phyloP scores from a whole-genome alignment of 1,284 basidiomycete species.

The Puccinia coronata region DNA sequence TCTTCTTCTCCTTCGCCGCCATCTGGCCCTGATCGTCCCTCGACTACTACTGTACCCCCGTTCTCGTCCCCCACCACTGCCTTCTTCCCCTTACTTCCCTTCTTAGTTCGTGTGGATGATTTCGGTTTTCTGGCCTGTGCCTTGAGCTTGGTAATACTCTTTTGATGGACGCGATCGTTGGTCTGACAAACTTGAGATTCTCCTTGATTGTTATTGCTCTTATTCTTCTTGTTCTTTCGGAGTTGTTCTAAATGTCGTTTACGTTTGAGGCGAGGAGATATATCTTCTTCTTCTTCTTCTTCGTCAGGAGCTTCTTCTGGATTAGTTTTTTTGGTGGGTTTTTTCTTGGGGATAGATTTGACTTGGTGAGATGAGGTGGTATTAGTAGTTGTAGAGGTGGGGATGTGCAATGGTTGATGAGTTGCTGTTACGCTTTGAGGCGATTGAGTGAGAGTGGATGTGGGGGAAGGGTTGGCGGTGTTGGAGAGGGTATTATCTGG shows the following conservation, averaged over 20 bases:
- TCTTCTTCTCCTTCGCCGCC: not conserved
- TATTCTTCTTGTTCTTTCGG: conserved; percentile 22
- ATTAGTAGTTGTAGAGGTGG: no score
- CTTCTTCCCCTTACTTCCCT: not conserved
- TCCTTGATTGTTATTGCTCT: not conserved
- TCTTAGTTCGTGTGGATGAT: not conserved
- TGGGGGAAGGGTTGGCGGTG: not conserved
- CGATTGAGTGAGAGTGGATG: not conserved
- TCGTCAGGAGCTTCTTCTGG: not conserved
- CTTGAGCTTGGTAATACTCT: not conserved
- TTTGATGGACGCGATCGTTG: not conserved
- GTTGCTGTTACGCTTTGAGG: not conserved
- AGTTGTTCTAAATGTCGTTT: conserved; percentile 31
- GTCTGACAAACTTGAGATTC: not conserved
- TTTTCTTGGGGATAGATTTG: no score
- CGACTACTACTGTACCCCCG: no score
- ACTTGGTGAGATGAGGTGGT: no score
- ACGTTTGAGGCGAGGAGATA: conserved; percentile 18
- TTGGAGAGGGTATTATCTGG: not conserved
- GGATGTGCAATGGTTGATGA: not conserved
- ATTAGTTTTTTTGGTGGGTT: not conserved
- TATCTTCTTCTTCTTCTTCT: conserved; percentile 11
- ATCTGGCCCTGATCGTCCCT: not conserved
- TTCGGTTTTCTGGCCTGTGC: conserved; percentile 3
- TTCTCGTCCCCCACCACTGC: not conserved